phyloP scores from a whole-genome alignment of 2,329 filamentous ascomycete species.

The Xylariales sp. region DNA sequence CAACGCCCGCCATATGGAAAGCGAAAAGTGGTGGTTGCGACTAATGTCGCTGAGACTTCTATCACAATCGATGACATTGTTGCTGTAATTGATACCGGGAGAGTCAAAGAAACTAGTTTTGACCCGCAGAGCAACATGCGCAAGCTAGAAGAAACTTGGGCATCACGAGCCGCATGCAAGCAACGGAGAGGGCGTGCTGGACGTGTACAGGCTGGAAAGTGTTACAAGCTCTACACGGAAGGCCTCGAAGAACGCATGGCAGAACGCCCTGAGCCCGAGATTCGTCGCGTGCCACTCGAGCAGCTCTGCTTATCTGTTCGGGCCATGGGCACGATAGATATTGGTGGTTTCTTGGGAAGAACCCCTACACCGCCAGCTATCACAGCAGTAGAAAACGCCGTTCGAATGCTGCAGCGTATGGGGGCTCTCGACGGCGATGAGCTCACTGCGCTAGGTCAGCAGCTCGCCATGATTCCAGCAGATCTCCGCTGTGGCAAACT shows the following conservation, averaged over 20 bases:
- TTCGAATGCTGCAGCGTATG: constrained; percentile 83
- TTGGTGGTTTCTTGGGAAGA: constrained; percentile 82
- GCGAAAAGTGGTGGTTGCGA: constrained; percentile 92
- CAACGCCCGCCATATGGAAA: constrained; percentile 78
- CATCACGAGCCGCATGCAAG: constrained; percentile 91
- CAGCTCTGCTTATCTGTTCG: constrained; percentile 94
- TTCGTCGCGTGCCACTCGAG: constrained; percentile 90
- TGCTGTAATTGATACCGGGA: constrained; percentile 92
- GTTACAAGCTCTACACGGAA: constrained; percentile 94
- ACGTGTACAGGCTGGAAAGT: constrained; percentile 88
- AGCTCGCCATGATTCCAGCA: constrained; percentile 94
- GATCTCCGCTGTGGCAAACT: constrained; percentile 94
- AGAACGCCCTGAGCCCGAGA: constrained; percentile 91
- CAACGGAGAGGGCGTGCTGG: constrained; percentile 93
- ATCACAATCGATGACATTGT: constrained; percentile 99
- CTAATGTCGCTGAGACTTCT: constrained; percentile 97
- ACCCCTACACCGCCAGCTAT: constrained; percentile 91
- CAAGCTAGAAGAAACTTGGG: constrained; percentile 94
- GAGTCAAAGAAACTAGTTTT: constrained; percentile 96
- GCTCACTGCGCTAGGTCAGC: constrained; percentile 90
- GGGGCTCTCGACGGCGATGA: constrained; percentile 88
- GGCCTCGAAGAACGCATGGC: constrained; percentile 88
- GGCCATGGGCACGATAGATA: constrained; percentile 90
- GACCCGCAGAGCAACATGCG: constrained; percentile 94
- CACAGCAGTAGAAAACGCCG: constrained; percentile 85